These are phyloP conservation scores for Phialophora chinensis DNA, from an alignment of 2,329 filamentous ascomycete genomes.

Conservation along the genomic window DNA sequence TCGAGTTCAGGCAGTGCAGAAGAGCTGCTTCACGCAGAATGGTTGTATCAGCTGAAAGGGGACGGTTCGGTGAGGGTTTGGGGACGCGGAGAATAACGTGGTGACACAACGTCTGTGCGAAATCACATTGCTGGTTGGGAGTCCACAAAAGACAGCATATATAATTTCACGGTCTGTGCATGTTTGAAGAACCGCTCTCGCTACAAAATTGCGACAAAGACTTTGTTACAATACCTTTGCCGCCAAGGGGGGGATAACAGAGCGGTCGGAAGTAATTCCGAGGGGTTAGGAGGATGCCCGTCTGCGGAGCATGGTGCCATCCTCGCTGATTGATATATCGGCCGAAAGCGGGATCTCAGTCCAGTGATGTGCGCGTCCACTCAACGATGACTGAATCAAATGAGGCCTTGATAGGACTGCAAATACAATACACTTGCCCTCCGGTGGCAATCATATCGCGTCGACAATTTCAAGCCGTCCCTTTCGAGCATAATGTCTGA, in stretches of 20 bases:
- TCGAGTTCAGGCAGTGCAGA: constrained; percentile 31
- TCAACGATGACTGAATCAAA: not conserved
- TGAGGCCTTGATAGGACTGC: not conserved
- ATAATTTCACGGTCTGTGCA: too few species aligned
- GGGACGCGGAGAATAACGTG: constrained; percentile 69
- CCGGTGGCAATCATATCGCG: not conserved
- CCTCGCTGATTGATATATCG: not conserved
- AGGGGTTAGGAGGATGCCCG: not conserved
- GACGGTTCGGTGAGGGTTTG: constrained; percentile 85
- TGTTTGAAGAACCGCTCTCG: not conserved
- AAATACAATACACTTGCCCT: not conserved
- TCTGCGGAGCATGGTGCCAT: not conserved
- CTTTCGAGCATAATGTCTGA: constrained; percentile 53
- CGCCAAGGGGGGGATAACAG: not conserved
- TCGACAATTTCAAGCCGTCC: not conserved
- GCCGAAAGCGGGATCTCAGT: not conserved
- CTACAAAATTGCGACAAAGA: not conserved
- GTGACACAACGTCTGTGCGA: not conserved
- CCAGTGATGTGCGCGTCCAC: not conserved
- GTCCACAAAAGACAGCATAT: not conserved
- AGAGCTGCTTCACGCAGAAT: constrained; percentile 66
- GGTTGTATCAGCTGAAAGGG: constrained; percentile 78
- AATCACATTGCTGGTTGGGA: not conserved
- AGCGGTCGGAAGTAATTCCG: not conserved
- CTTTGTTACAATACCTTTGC: not conserved